Base-by-base conservation (phyloP, 1,139 yeast species). In the Yamadazyma dendronema region DNA sequence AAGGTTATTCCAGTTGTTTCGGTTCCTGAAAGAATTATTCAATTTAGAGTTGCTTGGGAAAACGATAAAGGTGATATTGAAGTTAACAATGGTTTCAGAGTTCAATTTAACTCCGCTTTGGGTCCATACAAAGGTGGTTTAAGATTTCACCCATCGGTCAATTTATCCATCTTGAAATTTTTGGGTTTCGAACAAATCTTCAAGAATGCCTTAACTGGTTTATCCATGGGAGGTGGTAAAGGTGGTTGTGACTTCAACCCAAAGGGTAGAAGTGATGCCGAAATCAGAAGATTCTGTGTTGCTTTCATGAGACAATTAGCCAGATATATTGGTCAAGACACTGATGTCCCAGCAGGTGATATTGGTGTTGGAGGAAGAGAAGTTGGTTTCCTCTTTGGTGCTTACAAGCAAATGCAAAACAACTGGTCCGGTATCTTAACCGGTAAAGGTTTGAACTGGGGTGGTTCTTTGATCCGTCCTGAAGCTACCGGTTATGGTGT, bases 81-180 rank as follows among this genome's bases (percentile, higher is more conserved):
- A 72, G 95, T 90, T 51, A 92, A 94, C 81, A 81, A 89, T 54
- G 98, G 97, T 64, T 92, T 77, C 87, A 82, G 98, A 74, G 97
- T 92, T 47, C 98, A 92, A 74, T 92, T 87, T 79, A 92, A 89
- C 82, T 88, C 96, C 40, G 95, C 97, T 42, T 79, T 92, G 54
- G 98, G 98, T 64, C 98, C 98, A 55, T 92, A 87, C 86, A 92
- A 92, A 77, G 98, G 98, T 62, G 98, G 98, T 64, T 79, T 92
- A 56, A 83, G 98, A 72, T 85, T 92, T 81, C 97, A 92, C 75
- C 97, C 97, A 56, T 76, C 95, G 41, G 98, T 92, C 54, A 92
- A 89, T 72, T 79, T 92, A 59, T 88, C 97, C 40, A 86, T 92
- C 63, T 79, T 92, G 63, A 92, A 92, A 74, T 92, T 92, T 70